Conservation (phyloP, 495 filamentous ascomycete species). For the Xylaria venustula region DNA sequence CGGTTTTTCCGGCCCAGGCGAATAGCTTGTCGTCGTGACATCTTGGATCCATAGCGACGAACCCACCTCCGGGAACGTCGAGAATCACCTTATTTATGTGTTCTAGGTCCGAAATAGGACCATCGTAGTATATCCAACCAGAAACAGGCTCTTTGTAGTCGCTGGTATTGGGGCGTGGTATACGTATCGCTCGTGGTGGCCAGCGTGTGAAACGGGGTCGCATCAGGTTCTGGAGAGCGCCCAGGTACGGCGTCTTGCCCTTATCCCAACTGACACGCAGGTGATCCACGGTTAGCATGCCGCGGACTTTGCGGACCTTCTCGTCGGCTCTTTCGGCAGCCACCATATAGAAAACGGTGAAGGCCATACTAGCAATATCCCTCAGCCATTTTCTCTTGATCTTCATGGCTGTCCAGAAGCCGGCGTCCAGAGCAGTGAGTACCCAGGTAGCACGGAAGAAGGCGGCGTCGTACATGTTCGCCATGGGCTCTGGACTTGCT, state of each 20-base stretch:
- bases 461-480: conserved; percentile 89
- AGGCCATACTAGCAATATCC: conserved; percentile 77
- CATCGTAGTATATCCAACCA: conserved; percentile 94
- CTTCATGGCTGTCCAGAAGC: conserved; percentile 98
- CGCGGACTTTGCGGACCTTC: conserved; percentile 90
- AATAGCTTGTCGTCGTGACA: conserved; percentile 90
- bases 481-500: conserved; percentile 88
- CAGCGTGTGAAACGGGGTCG: conserved; percentile 78
- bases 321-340: conserved; percentile 94
- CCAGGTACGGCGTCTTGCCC: conserved; percentile 77
- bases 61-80: conserved; percentile 92
- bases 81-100: conserved; percentile 79
- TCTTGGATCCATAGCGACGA: conserved; percentile 91
- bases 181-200: conserved; percentile 75
- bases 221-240: conserved; percentile 63
- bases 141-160: conserved; percentile 78
- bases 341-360: conserved; percentile 84
- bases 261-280: conserved; percentile 96
- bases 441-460: conserved; percentile 99
- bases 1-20: conserved; percentile 81
- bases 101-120: conserved; percentile 70
- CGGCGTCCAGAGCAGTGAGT: conserved; percentile 89
- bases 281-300: conserved; percentile 84
- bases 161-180: conserved; percentile 73
- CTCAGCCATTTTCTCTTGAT: conserved; percentile 78